Evolutionary conservation across 768 basidiomycete genomes (phyloP).

Genomic region (Rhizopogon vesiculosus): DNA sequence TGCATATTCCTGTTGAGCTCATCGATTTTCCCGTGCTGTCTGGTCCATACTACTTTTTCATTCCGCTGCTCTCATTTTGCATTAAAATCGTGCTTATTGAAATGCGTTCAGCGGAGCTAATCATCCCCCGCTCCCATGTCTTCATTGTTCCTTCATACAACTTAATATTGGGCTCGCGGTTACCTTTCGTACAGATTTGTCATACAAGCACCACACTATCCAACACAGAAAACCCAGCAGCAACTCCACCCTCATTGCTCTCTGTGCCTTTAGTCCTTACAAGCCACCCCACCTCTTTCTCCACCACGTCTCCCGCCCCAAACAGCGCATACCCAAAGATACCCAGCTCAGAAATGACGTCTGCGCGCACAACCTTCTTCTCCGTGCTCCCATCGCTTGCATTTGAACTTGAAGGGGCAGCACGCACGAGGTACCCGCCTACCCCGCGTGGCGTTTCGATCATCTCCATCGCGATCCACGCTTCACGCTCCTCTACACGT

Average conservation of each 20-base stretch:
- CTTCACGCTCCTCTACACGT: constrained; percentile 56
- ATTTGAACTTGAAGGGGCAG: constrained; percentile 33
- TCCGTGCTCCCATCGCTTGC: not conserved
- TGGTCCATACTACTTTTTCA: too few species aligned
- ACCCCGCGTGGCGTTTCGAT: constrained; percentile 71
- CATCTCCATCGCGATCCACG: constrained; percentile 96
- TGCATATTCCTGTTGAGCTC: too few species aligned
- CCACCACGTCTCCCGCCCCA: constrained; percentile 38
- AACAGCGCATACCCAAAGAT: constrained; percentile 90
- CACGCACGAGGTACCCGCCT: constrained; percentile 73
- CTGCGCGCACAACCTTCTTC: constrained; percentile 42
- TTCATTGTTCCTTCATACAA: too few species aligned
- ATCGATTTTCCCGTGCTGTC: too few species aligned
- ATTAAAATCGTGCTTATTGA: too few species aligned
- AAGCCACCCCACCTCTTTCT: constrained; percentile 78
- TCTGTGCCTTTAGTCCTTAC: constrained; percentile 88
- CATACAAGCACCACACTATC: constrained; percentile 61
- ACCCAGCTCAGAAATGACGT: constrained; percentile 87
- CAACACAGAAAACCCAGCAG: constrained; percentile 74
- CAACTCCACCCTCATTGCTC: constrained; percentile 89
- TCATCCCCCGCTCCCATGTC: too few species aligned
- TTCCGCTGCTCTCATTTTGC: too few species aligned
- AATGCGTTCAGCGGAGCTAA: too few species aligned
- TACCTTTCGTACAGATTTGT: not conserved
- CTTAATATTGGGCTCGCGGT: too few species aligned